Evolutionary conservation across 441 rosid species (phyloP).

Genomic region (Adansonia madagascariensis): DNA sequence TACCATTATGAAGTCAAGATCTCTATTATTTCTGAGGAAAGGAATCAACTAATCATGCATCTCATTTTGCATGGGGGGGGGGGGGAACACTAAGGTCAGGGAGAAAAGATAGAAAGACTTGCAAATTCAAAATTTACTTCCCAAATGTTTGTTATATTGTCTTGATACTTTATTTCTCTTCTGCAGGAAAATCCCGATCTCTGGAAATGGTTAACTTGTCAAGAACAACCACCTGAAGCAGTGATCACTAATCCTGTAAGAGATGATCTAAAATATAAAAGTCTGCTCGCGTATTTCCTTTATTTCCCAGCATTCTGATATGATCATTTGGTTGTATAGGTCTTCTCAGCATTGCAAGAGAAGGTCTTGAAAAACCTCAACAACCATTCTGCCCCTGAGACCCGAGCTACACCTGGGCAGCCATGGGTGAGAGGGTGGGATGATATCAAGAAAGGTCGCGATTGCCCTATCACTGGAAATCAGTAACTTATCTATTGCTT

Average conservation of each 20-base stretch:
- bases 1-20: too few species aligned
- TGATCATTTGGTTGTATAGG: conserved; percentile 45
- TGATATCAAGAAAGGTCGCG: conserved; percentile 60
- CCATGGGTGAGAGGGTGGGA: conserved; percentile 86
- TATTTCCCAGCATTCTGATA: neutral
- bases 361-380: conserved; percentile 68
- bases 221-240: conserved; percentile 58
- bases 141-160: neutral
- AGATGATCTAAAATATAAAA: conserved; percentile 11
- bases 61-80: neutral
- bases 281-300: neutral
- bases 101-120: neutral
- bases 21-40: neutral
- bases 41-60: neutral
- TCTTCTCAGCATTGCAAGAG: conserved; percentile 64
- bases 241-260: conserved; percentile 74
- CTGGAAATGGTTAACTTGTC: conserved; percentile 87
- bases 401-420: conserved; percentile 63
- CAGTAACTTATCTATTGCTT: conserved; percentile 40
- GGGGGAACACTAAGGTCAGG: neutral
- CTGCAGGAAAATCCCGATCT: conserved; percentile 93
- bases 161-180: conserved; percentile 10
- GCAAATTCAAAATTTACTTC: neutral
- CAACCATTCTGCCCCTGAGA: conserved; percentile 56
- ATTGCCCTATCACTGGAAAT: conserved; percentile 57